Conservation (phyloP, 1,284 basidiomycete genomes). For the Volvariella surrecta region DNA sequence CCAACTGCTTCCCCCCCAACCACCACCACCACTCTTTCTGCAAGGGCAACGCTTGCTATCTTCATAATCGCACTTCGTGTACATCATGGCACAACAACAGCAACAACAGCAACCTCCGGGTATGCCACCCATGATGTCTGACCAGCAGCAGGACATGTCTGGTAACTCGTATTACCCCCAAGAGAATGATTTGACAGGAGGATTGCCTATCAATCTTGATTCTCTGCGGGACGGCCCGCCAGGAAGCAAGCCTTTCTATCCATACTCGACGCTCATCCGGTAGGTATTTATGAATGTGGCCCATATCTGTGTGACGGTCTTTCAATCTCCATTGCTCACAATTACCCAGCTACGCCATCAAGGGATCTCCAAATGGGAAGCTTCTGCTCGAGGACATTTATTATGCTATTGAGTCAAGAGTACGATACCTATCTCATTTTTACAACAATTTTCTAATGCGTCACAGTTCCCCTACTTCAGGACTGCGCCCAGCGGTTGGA, state of each 20-base stretch:
- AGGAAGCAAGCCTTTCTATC: constrained; percentile 80
- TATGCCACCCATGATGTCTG: constrained; percentile 37
- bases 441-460: constrained; percentile 6
- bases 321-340: constrained; percentile 2
- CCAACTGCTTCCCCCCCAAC: constrained; percentile 31
- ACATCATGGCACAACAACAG: constrained; percentile 26
- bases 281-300: constrained; percentile 25
- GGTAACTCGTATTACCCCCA: constrained; percentile 64
- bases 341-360: constrained; percentile 65
- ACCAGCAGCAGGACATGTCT: constrained; percentile 37
- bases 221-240: constrained; percentile 75
- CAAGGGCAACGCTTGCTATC: constrained; percentile 22
- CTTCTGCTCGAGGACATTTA: constrained; percentile 79
- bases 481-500: constrained; percentile 77
- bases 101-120: constrained; percentile 30
- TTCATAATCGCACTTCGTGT: constrained; percentile 18
- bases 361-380: constrained; percentile 78
- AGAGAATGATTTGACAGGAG: constrained; percentile 68
- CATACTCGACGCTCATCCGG: constrained; percentile 82
- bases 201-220: constrained; percentile 75
- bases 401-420: constrained; percentile 79
- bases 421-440: constrained; percentile 27
- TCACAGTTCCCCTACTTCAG: constrained; percentile 76
- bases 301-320: constrained; percentile 6
- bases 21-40: constrained; percentile 28